Evolutionary conservation across 805 yeast species (phyloP).

Genomic region (Ogataea polymorpha): DNA sequence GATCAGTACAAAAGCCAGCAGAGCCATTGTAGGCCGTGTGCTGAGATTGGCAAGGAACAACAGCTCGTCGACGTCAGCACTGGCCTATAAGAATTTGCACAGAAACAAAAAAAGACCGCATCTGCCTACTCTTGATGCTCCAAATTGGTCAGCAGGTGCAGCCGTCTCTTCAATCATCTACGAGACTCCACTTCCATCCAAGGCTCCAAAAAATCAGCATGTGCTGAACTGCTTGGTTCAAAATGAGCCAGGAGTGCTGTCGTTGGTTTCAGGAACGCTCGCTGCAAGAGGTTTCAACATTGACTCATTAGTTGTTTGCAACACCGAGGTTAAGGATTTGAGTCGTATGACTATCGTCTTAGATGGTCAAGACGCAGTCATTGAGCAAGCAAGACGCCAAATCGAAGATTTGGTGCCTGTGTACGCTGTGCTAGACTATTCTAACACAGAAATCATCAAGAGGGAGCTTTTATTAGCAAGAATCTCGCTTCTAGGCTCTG

Average conservation of each 20-base stretch:
- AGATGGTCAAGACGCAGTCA: constrained; percentile 91
- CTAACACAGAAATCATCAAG: constrained; percentile 83
- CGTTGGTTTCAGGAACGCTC: constrained; percentile 88
- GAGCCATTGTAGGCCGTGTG: constrained; percentile 13
- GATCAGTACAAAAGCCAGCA: constrained; percentile 16
- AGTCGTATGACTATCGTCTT: constrained; percentile 96
- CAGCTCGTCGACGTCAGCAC: constrained; percentile 84
- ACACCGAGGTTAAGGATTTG: constrained; percentile 91
- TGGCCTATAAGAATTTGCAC: constrained; percentile 90
- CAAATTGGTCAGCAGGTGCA: constrained; percentile 92
- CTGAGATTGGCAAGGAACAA: constrained; percentile 17
- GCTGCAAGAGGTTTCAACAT: constrained; percentile 99
- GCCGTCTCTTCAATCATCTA: constrained; percentile 94
- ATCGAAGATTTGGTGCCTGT: constrained; percentile 97
- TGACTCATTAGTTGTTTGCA: constrained; percentile 94
- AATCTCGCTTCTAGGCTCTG: constrained; percentile 94
- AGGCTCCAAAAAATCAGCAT: constrained; percentile 71
- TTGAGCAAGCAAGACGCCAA: constrained; percentile 97
- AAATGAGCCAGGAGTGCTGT: constrained; percentile 97
- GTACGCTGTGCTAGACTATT: constrained; percentile 94
- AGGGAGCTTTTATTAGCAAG: constrained; percentile 91
- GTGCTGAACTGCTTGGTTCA: constrained; percentile 96
- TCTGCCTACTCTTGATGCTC: constrained; percentile 88
- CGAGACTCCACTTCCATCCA: constrained; percentile 74
- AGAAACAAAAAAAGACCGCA: constrained; percentile 85